Base-by-base conservation (phyloP, 208 protist species). In the Leishmania major region DNA sequence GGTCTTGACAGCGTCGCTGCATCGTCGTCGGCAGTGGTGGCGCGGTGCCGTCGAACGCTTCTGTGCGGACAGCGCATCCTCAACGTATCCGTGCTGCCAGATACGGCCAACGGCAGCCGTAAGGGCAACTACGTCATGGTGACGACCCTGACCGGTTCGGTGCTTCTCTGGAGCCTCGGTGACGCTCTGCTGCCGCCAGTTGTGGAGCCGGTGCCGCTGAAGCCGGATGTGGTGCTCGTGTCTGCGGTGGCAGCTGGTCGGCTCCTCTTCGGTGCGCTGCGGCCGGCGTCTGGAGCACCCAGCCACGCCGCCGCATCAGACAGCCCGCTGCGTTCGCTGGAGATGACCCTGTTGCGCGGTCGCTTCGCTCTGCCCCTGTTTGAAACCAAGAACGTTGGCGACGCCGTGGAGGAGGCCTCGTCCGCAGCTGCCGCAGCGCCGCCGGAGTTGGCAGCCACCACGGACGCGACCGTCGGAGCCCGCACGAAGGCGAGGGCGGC, bases 21-120 rank as follows among this genome's bases (percentile, higher is more conserved):
- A 10, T 49, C 25, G 28, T 80, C 78, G 15, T 62, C 73, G 22
- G 40, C 75, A 45, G 80, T 76, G 28, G 66, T 81, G 11, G 71
- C 80, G 6, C 92, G 91, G 22, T 96, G 94, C 83, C 88, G 89
- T 13, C 89, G 92, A 62, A 97, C 91, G 57, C 91, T 97, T 31
- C 60, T 94, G 53, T 96, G 92, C 83, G 94, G 94, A 0, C 92
- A 96, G 82, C 91, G 94, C 69, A 95, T 96, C 71, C 73, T 92
- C 11, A 87, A 90, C 79, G 69, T 97, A 40, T 89, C 84, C 17
- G 90, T 96, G 35, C 82, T 87, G 13, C 84, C 89, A 22, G 72
- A 62, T 49, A 17, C 25, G 3, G 25, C 37, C 51, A 78, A 25
- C 79, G n/a, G 45, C 43, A 77, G 64, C 60, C 79, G 75, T 43